Percentiles rank a stretch among this genome's conserved stretches.
phyloP scores from a whole-genome alignment of 345 rosid species.

The Passiflora organensis region DNA sequence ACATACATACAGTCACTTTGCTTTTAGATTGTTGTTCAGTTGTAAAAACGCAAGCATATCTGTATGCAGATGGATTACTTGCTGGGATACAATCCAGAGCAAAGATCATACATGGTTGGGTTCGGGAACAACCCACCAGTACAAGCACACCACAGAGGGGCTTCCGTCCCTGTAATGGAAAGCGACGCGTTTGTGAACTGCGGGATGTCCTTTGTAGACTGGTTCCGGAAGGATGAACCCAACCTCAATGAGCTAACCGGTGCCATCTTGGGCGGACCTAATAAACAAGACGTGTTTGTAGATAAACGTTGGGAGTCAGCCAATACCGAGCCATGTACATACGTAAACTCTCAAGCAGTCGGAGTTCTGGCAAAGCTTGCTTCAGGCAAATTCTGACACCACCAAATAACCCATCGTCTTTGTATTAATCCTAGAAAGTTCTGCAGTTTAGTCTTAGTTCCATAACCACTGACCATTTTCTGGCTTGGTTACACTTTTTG shows the following conservation, averaged over 20 bases:
- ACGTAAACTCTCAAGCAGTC: slow-evolving; percentile 62
- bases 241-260: slow-evolving; percentile 82
- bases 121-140: slow-evolving; percentile 71
- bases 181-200: slow-evolving; percentile 32
- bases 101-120: slow-evolving; percentile 91
- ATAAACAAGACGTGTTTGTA: slow-evolving; percentile 50
- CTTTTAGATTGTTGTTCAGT: no score
- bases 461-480: no score
- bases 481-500: no score
- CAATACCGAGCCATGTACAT: slow-evolving; percentile 88
- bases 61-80: slow-evolving; percentile 88
- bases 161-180: slow-evolving; percentile 43
- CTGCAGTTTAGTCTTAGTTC: no score
- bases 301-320: slow-evolving; percentile 60
- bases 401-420: no score
- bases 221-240: slow-evolving; percentile 40
- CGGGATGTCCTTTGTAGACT: slow-evolving; percentile 58
- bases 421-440: no score
- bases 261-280: slow-evolving; percentile 88
- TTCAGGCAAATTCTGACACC: background rate
- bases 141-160: slow-evolving; percentile 86
- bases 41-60: no score
- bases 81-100: slow-evolving; percentile 65
- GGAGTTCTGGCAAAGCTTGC: slow-evolving; percentile 80
- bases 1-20: background rate